These are phyloP conservation scores for Excoecaria cochinchinensis DNA, from an alignment of 345 rosid genomes.

Conservation along the genomic window DNA sequence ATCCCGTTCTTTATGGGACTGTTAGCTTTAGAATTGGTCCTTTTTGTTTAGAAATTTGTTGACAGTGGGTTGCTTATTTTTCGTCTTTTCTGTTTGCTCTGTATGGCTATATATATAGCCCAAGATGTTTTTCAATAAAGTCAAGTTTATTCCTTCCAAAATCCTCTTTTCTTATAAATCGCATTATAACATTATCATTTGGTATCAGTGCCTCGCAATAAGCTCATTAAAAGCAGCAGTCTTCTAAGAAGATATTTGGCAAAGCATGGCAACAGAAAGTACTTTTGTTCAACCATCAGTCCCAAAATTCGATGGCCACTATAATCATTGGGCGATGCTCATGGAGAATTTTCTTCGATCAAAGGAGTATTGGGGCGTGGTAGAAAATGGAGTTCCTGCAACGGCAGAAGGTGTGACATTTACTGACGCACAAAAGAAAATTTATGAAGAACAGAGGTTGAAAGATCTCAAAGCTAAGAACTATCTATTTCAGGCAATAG, in stretches of 20 bases:
- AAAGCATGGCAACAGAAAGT: too few relatives aligned
- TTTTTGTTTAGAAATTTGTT: too few relatives aligned
- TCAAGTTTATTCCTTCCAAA: too few relatives aligned
- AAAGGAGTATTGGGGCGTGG: not conserved
- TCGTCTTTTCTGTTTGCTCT: too few relatives aligned
- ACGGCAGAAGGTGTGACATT: not conserved
- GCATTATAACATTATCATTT: not conserved
- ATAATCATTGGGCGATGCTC: not conserved
- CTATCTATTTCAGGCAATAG: not conserved
- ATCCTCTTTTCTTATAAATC: too few relatives aligned
- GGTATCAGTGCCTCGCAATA: not conserved
- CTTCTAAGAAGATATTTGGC: too few relatives aligned
- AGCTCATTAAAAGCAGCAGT: not conserved
- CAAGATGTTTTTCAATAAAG: too few relatives aligned
- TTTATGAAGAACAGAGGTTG: not conserved
- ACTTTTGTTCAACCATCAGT: not conserved
- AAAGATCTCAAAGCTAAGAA: not conserved
- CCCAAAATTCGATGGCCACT: not conserved
- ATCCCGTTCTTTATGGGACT: too few relatives aligned
- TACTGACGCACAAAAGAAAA: not conserved
- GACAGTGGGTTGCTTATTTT: too few relatives aligned
- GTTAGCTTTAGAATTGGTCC: too few relatives aligned
- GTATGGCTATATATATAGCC: too few relatives aligned
- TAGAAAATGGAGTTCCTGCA: not conserved
- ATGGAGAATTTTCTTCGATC: not conserved